These are phyloP conservation scores for Platismatia glauca DNA, from an alignment of 495 filamentous ascomycete species.

Conservation along the genomic window DNA sequence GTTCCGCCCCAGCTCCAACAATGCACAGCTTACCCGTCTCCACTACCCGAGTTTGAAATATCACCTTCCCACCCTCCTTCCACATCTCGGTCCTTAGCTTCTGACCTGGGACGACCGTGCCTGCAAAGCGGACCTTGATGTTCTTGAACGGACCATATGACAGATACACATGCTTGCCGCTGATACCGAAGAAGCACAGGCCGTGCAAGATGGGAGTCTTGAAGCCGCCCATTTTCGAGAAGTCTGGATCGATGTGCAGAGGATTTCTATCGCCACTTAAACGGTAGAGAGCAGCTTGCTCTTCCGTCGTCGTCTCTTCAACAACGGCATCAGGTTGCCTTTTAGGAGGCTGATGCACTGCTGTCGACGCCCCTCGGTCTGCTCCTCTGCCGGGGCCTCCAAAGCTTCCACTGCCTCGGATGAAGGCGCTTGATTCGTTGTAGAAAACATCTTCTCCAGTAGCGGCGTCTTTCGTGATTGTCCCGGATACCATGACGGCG, in stretches of 20 bases:
- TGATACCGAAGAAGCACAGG: constrained; percentile 88
- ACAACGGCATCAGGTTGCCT: constrained; percentile 71
- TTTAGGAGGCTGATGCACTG: constrained; percentile 66
- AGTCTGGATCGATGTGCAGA: constrained; percentile 88
- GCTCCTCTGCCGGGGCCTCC: constrained; percentile 72
- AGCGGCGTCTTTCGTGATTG: constrained; percentile 66
- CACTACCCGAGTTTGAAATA: constrained; percentile 90
- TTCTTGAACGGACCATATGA: constrained; percentile 81
- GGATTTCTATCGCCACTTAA: constrained; percentile 90
- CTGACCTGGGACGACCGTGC: constrained; percentile 86
- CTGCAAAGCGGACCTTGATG: constrained; percentile 93
- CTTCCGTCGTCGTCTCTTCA: constrained; percentile 84
- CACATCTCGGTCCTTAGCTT: constrained; percentile 96
- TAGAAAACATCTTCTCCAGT: constrained; percentile 90
- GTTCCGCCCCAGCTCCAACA: constrained; percentile 76
- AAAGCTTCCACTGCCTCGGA: constrained; percentile 88
- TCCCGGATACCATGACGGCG: constrained; percentile 71
- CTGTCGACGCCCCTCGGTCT: constrained; percentile 69
- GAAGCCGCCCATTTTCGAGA: constrained; percentile 93
- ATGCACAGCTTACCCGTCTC: constrained; percentile 96
- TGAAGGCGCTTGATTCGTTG: constrained; percentile 87
- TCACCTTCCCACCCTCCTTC: constrained; percentile 80
- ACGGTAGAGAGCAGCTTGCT: constrained; percentile 93
- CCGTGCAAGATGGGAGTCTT: constrained; percentile 92
- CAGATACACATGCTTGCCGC: constrained; percentile 80